These are phyloP conservation scores for Calonectria montana DNA, from an alignment of 2,329 filamentous ascomycete species.

Conservation along the genomic window DNA sequence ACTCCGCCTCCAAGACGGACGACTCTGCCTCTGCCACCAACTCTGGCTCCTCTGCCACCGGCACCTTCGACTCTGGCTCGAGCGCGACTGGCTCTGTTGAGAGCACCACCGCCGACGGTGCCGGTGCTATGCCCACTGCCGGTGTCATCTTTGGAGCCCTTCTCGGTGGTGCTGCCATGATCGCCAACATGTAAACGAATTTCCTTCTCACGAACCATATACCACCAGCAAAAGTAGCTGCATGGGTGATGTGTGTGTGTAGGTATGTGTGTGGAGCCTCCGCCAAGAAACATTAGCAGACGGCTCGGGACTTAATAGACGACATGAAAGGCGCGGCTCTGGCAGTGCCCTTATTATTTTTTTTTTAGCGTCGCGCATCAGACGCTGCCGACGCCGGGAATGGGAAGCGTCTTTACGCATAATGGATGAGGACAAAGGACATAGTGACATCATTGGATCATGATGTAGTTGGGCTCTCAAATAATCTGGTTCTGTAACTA, in stretches of 20 bases:
- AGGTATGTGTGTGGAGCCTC: not conserved
- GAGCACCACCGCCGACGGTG: conserved; percentile 38
- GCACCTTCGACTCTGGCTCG: conserved; percentile 38
- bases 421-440: not conserved
- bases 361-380: conserved; percentile 16
- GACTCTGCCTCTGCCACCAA: conserved; percentile 41
- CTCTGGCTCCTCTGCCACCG: conserved; percentile 33
- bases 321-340: not conserved
- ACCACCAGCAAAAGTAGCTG: not conserved
- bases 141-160: conserved; percentile 59
- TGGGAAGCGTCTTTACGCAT: not conserved
- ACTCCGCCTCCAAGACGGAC: not conserved
- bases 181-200: conserved; percentile 56
- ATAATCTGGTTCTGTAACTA: not conserved
- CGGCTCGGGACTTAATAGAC: conserved; percentile 20
- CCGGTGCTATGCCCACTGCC: conserved; percentile 52
- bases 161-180: conserved; percentile 58
- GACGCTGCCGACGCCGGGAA: conserved; percentile 3
- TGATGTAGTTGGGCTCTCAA: not conserved
- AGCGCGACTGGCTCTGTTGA: conserved; percentile 3
- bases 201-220: not conserved
- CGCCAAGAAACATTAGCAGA: not conserved
- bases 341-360: not conserved
- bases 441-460: not conserved
- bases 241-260: not conserved